Conservation (phyloP, 1,139 yeast species). For the Pichia sp. region DNA sequence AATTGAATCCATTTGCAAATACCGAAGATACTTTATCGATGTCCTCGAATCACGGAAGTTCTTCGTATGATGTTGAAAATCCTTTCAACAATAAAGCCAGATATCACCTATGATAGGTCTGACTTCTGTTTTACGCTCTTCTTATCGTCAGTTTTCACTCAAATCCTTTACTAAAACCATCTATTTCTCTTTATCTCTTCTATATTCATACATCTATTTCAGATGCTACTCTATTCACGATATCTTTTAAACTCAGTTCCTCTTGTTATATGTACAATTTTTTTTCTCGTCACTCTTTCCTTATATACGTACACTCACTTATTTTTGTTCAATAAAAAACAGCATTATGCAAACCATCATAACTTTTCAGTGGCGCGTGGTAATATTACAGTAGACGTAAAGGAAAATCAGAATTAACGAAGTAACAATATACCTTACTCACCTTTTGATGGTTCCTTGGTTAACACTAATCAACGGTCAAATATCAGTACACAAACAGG, state of each 20-base stretch:
- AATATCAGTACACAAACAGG: too few relatives aligned
- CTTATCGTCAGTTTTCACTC: not conserved
- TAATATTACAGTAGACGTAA: too few relatives aligned
- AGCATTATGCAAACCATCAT: too few relatives aligned
- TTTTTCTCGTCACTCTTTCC: not conserved
- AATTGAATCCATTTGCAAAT: constrained; percentile 18
- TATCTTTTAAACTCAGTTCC: not conserved
- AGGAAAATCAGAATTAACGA: not conserved
- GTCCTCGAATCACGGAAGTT: not conserved
- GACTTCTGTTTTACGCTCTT: not conserved
- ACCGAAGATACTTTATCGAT: constrained; percentile 11
- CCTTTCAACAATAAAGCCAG: constrained; percentile 11
- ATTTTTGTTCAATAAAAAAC: not conserved
- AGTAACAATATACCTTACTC: too few relatives aligned
- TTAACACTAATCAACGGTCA: too few relatives aligned
- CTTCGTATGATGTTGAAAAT: constrained; percentile 11
- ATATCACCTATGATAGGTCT: not conserved
- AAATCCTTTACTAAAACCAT: constrained; percentile 1
- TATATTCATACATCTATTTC: not conserved
- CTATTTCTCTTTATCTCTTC: not conserved
- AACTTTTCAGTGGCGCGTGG: not conserved
- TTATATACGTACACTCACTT: not conserved
- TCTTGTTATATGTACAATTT: not conserved
- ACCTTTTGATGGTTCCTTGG: too few relatives aligned
- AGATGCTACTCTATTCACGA: not conserved